These are phyloP conservation scores for Elasticomyces elasticus DNA, from an alignment of 495 filamentous ascomycete species.

Conservation along the genomic window DNA sequence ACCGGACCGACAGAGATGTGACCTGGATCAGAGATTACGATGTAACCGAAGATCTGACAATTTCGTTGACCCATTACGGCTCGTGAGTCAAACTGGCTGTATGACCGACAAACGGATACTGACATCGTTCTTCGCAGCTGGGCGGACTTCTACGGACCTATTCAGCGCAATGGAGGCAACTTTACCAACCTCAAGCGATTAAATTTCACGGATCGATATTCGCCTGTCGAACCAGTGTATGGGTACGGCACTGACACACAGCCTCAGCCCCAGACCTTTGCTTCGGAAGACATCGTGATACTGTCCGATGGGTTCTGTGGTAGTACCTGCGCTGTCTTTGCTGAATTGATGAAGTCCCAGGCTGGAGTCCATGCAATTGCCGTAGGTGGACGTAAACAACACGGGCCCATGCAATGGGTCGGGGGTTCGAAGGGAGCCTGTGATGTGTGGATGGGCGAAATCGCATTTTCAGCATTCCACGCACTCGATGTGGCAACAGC, in stretches of 20 bases:
- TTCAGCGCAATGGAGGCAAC: constrained; percentile 33
- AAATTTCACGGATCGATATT: constrained; percentile 6
- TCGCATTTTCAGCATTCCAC: not conserved
- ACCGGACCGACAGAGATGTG: not conserved
- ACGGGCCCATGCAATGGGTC: constrained; percentile 30
- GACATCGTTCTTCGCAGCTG: too few species aligned
- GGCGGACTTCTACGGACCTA: constrained; percentile 44
- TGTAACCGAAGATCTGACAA: not conserved
- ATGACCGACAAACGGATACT: too few species aligned
- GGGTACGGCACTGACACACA: constrained; percentile 26
- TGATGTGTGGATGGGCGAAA: not conserved
- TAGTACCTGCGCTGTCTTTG: constrained; percentile 44
- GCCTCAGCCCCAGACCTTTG: constrained; percentile 25
- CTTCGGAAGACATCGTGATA: constrained; percentile 28
- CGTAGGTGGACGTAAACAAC: constrained; percentile 38
- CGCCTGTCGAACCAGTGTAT: constrained; percentile 19
- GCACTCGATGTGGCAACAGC: not conserved
- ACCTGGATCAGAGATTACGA: not conserved
- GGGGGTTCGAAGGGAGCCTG: constrained; percentile 27
- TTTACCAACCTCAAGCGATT: constrained; percentile 37
- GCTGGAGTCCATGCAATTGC: constrained; percentile 40
- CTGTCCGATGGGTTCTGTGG: constrained; percentile 40
- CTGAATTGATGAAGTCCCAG: constrained; percentile 42
- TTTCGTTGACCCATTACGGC: not conserved
- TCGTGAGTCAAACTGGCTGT: not conserved